phyloP scores from a whole-genome alignment of 441 rosid genomes.

The Erodium texanum region DNA sequence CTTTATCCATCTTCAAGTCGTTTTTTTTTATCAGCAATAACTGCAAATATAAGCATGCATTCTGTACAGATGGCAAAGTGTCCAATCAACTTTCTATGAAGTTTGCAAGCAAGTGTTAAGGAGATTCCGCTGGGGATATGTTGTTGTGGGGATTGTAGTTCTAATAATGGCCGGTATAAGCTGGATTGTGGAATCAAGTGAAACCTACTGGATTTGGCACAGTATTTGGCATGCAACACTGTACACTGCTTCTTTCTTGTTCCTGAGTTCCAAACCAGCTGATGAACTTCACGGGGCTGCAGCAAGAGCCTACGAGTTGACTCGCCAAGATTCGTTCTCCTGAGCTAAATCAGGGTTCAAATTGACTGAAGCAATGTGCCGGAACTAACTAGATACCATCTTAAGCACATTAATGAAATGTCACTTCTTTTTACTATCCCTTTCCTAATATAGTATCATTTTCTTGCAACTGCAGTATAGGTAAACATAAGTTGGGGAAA shows the following conservation, averaged over 20 bases:
- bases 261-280: conserved; percentile 77
- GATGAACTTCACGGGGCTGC: conserved; percentile 25
- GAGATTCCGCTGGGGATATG: conserved; percentile 67
- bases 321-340: conserved; percentile 57
- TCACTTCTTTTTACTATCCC: neutral
- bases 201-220: conserved; percentile 99
- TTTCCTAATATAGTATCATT: neutral
- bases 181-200: conserved; percentile 73
- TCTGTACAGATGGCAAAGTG: conserved; percentile 43
- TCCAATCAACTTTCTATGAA: conserved; percentile 42
- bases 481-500: neutral
- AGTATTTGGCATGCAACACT: conserved; percentile 80
- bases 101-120: conserved; percentile 48
- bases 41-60: too few relatives aligned
- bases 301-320: conserved; percentile 44
- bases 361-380: too few relatives aligned
- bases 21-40: too few relatives aligned
- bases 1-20: neutral
- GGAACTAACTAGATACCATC: too few relatives aligned
- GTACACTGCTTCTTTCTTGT: conserved; percentile 84
- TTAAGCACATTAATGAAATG: neutral
- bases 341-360: conserved; percentile 22
- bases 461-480: neutral
- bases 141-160: conserved; percentile 53
- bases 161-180: conserved; percentile 71